These are phyloP conservation scores for Chytridiales sp. DNA, from an alignment of 371 early-diverging fungal species.

Conservation along the genomic window DNA sequence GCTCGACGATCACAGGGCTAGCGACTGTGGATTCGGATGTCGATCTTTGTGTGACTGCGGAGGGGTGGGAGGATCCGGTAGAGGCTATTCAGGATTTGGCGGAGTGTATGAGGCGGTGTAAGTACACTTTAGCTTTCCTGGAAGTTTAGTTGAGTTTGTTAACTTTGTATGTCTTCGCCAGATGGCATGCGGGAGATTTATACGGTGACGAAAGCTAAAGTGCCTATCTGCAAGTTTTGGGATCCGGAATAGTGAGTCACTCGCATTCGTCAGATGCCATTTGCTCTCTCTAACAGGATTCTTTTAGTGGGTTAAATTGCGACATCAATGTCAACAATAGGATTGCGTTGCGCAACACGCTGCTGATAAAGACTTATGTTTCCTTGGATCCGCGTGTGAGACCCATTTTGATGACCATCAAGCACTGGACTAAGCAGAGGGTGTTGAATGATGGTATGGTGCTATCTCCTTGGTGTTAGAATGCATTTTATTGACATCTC, in stretches of 20 bases:
- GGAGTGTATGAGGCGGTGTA: slow-evolving; percentile 32
- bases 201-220: slow-evolving; percentile 50
- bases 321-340: slow-evolving; percentile 85
- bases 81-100: slow-evolving; percentile 43
- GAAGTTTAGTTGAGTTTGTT: not conserved
- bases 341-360: slow-evolving; percentile 74
- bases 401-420: slow-evolving; percentile 72
- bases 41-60: slow-evolving; percentile 46
- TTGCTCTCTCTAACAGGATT: not conserved
- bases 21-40: slow-evolving; percentile 42
- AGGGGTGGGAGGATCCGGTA: slow-evolving; percentile 36
- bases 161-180: slow-evolving; percentile 5
- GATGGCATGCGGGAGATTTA: slow-evolving; percentile 44
- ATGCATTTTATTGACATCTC: not conserved
- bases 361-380: slow-evolving; percentile 74
- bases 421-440: slow-evolving; percentile 78
- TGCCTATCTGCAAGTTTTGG: slow-evolving; percentile 67
- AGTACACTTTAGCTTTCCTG: slow-evolving; percentile 2
- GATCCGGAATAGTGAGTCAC: slow-evolving; percentile 54
- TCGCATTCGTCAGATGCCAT: not conserved
- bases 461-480: not conserved
- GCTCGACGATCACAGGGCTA: slow-evolving; percentile 45
- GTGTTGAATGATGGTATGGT: slow-evolving; percentile 62
- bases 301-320: slow-evolving; percentile 35
- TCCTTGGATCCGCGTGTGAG: slow-evolving; percentile 76